phyloP scores from a whole-genome alignment of 78 protist genomes.

The Protostelium mycophagum region DNA sequence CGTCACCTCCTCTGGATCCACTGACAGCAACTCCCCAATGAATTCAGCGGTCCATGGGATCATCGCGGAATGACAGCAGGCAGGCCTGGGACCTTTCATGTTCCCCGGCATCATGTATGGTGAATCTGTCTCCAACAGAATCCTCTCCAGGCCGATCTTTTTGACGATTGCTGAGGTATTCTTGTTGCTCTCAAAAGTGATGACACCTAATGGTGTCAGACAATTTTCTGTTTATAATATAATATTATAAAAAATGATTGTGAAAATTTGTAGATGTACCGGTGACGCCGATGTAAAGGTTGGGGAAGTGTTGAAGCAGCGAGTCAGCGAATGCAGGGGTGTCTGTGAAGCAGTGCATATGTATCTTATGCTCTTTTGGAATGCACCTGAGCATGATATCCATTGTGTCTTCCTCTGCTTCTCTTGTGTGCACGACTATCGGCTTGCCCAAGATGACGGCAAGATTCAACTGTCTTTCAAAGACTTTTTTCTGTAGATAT shows the following conservation, averaged over 20 bases:
- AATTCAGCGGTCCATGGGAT: neutral
- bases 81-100: neutral
- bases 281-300: conserved; percentile 77
- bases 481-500: neutral
- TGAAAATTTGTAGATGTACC: too few species aligned
- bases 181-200: conserved; percentile 44
- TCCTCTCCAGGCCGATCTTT: conserved; percentile 50
- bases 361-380: conserved; percentile 52
- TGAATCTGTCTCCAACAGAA: conserved; percentile 79
- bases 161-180: conserved; percentile 36
- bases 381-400: conserved; percentile 23
- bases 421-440: conserved; percentile 69
- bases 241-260: too few species aligned
- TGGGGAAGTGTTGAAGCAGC: conserved; percentile 54
- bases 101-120: conserved; percentile 76
- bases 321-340: conserved; percentile 14
- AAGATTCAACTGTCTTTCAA: conserved; percentile 26
- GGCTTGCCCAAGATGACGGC: conserved; percentile 58
- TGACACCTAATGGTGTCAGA: neutral
- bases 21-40: neutral
- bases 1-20: neutral
- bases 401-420: conserved; percentile 75
- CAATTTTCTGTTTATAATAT: neutral
- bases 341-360: conserved; percentile 76
- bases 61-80: neutral